A percentile compares a stretch with the other conserved stretches of the same genome.
Conservation (phyloP, 2,329 filamentous ascomycete species). For the Achaetomium macrosporum region DNA sequence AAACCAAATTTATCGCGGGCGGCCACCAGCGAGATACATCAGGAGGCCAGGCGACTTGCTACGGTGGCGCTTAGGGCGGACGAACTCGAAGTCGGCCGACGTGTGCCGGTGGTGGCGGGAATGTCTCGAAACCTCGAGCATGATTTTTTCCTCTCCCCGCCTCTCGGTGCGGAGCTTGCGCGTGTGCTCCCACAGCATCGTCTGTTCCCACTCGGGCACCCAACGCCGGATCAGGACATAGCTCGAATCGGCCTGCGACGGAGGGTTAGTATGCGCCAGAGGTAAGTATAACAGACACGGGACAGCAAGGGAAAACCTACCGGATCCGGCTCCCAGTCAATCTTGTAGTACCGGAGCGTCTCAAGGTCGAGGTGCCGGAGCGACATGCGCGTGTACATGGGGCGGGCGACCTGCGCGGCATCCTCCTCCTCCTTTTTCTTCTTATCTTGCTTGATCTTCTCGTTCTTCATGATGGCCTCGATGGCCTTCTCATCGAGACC, state of each 20-base stretch:
- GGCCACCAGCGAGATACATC: conserved; percentile 52
- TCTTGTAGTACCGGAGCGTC: conserved; percentile 49
- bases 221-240: conserved; percentile 69
- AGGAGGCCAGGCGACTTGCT: conserved; percentile 52
- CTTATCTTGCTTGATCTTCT: conserved; percentile 38
- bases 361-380: conserved; percentile 57
- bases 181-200: conserved; percentile 68
- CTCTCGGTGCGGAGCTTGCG: conserved; percentile 44
- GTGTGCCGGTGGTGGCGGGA: conserved; percentile 35
- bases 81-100: conserved; percentile 44
- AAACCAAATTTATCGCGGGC: conserved; percentile 31
- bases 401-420: conserved; percentile 17
- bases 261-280: neutral
- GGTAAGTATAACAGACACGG: neutral
- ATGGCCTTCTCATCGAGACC: conserved; percentile 56
- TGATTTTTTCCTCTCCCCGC: conserved; percentile 40
- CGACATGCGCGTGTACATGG: conserved; percentile 60
- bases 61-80: conserved; percentile 46
- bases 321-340: conserved; percentile 53
- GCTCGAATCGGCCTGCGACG: conserved; percentile 50
- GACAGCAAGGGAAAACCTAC: conserved; percentile 36
- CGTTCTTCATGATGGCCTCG: conserved; percentile 52
- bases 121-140: conserved; percentile 39
- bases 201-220: conserved; percentile 66
- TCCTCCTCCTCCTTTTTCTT: conserved; percentile 28